Base-by-base conservation (phyloP, 108 stramenopile species). In the Skeletonema menzelii region DNA sequence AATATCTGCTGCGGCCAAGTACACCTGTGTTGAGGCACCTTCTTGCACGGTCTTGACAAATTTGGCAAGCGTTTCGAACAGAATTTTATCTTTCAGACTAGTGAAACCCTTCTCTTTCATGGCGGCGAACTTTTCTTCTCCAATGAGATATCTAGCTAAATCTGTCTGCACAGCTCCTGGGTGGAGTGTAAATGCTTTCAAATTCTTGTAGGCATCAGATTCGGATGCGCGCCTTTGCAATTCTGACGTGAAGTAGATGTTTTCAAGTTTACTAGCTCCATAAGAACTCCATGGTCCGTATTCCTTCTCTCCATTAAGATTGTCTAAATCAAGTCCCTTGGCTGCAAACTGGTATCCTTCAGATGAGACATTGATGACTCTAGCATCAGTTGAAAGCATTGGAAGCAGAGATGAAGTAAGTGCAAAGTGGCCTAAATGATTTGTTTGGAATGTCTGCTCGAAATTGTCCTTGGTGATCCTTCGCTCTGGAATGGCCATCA, bases 341-440 rank as follows among this genome's bases (percentile, higher is more conserved):
- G 35, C 44, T 13, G 83, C 85, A 66, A 82, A 76, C 46, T 56
- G 20, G 56, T 88, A 82, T 8, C 63, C 85, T n/a, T 59, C 22
- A 34, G 84, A 85, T 11, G 85, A 88, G n/a, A 91, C 84, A 60
- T 81, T 86, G 37, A 91, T 71, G 27, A 94, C 67, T 4, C 87
- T 68, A 12, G 82, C 77, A 44, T 77, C 47, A 11, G 47, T 20
- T 15, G 58, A 56, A 15, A 88, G 73, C 22, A 80, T 63, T 10
- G 75, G 64, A 12, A 85, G 27, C 4, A 94, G 53, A 5, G 64
- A 56, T 35, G 83, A 81, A 5, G 89, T 90, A 12, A 94, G 82
- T 11, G 79, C 68, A 74, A 89, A 94, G 60, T 88, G 93, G 15
- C 90, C 90, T 14, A 94, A 58, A 56, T 91, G 89, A 67, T 91